phyloP scores from a whole-genome alignment of 495 filamentous ascomycete genomes.

The Trichoderma orchidacearum region DNA sequence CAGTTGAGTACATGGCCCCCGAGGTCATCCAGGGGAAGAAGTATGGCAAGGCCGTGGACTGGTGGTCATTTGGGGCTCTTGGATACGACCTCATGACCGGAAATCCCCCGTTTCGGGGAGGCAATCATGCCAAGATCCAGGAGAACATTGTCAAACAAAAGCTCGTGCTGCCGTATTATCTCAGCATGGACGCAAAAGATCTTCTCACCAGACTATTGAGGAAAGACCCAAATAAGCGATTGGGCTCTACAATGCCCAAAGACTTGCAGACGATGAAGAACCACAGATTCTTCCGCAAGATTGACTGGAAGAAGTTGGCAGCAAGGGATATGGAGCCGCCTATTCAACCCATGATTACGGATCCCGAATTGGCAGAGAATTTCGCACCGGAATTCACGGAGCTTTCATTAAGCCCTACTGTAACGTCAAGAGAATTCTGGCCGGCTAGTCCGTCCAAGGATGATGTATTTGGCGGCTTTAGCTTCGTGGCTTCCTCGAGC shows the following conservation, averaged over 20 bases:
- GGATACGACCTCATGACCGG: slow-evolving; percentile 88
- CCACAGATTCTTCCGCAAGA: slow-evolving; percentile 91
- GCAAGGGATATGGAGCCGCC: slow-evolving; percentile 68
- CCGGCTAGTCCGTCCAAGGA: slow-evolving; percentile 31
- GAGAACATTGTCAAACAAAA: slow-evolving; percentile 90
- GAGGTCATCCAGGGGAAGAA: slow-evolving; percentile 75
- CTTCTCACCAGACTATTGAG: slow-evolving; percentile 75
- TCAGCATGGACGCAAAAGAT: slow-evolving; percentile 83
- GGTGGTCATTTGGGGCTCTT: slow-evolving; percentile 93
- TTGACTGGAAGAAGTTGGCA: slow-evolving; percentile 79
- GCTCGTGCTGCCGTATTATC: slow-evolving; percentile 71
- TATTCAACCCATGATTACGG: slow-evolving; percentile 82
- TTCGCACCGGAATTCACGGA: slow-evolving; percentile 82
- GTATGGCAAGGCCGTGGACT: slow-evolving; percentile 91
- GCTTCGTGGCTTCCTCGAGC: slow-evolving; percentile 82
- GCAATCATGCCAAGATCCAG: slow-evolving; percentile 83
- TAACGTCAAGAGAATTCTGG: slow-evolving; percentile 22
- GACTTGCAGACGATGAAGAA: slow-evolving; percentile 77
- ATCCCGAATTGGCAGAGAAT: slow-evolving; percentile 91
- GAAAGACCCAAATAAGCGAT: slow-evolving; percentile 79
- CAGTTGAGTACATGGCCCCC: slow-evolving; percentile 96
- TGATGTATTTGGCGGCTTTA: slow-evolving; percentile 88
- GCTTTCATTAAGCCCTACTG: slow-evolving; percentile 61
- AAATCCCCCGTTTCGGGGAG: slow-evolving; percentile 73
- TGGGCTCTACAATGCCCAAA: slow-evolving; percentile 78